Conservation (phyloP, 2,329 filamentous ascomycete species). For the Trichoderma semiorbis region DNA sequence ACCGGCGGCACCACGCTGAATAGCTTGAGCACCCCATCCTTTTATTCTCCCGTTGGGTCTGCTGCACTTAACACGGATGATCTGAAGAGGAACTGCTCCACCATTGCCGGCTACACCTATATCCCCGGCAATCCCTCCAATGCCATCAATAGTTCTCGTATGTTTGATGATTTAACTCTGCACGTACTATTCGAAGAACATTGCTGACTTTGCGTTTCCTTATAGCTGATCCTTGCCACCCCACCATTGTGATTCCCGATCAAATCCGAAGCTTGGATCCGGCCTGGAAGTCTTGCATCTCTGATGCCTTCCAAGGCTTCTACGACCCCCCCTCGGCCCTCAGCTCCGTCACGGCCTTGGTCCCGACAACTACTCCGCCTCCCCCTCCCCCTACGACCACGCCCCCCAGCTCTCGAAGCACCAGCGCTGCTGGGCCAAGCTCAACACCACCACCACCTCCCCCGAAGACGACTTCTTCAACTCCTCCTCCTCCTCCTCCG, state of each 20-base stretch:
- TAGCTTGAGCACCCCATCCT: neutral
- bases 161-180: neutral
- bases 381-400: neutral
- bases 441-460: constrained; percentile 7
- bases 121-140: constrained; percentile 16
- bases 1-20: neutral
- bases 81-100: constrained; percentile 17
- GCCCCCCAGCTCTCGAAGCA: neutral
- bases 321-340: constrained; percentile 17
- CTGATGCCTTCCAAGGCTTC: constrained; percentile 13
- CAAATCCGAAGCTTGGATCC: constrained; percentile 12
- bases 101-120: constrained; percentile 12
- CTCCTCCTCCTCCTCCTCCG: neutral
- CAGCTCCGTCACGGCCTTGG: constrained; percentile 1
- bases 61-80: constrained; percentile 12
- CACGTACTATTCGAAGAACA: neutral
- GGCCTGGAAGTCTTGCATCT: constrained; percentile 15
- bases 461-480: neutral
- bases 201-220: neutral
- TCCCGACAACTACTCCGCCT: neutral
- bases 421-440: neutral
- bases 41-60: neutral
- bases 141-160: neutral
- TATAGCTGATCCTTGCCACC: constrained; percentile 19
- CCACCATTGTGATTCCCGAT: constrained; percentile 18